Percentiles rank a stretch among this genome's conserved stretches.
Conservation (phyloP, 495 filamentous ascomycete genomes). For the Penicillium coprophilum region DNA sequence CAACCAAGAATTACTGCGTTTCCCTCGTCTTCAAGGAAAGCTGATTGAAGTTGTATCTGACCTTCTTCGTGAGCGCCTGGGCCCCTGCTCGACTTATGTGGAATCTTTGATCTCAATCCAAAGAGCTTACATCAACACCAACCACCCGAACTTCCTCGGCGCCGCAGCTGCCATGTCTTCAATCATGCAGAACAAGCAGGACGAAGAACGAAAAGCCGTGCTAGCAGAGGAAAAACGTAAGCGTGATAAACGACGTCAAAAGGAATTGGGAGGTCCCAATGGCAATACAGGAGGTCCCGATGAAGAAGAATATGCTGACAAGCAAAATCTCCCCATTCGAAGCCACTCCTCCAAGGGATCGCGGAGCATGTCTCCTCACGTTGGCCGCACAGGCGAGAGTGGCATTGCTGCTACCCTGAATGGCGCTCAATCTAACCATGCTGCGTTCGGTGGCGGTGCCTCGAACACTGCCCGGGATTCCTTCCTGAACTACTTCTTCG, state of each 20-base stretch:
- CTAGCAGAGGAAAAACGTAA: constrained; percentile 80
- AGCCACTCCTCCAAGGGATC: constrained; percentile 58
- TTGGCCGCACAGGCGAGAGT: constrained; percentile 58
- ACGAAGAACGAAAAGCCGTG: constrained; percentile 79
- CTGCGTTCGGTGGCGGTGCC: constrained; percentile 60
- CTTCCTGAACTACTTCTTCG: constrained; percentile 98
- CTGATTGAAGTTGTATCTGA: constrained; percentile 98
- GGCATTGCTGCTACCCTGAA: constrained; percentile 69
- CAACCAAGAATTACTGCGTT: constrained; percentile 86
- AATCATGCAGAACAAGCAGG: constrained; percentile 89
- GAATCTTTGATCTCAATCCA: constrained; percentile 97
- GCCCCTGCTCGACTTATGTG: constrained; percentile 85
- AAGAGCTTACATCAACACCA: constrained; percentile 98
- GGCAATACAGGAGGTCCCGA: constrained; percentile 69
- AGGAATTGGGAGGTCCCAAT: constrained; percentile 75
- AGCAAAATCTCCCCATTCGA: constrained; percentile 57
- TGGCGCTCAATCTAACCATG: constrained; percentile 61
- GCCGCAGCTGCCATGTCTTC: constrained; percentile 97
- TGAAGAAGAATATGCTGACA: constrained; percentile 58
- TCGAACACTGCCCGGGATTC: constrained; percentile 67
- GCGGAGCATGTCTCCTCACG: constrained; percentile 79
- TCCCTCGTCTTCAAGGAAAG: constrained; percentile 91
- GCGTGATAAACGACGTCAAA: constrained; percentile 75
- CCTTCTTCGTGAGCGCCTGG: constrained; percentile 86
- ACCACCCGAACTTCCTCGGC: constrained; percentile 97